Percentiles rank a stretch among this genome's conserved stretches.
These are phyloP conservation scores for Eucalyptus erythrocorys DNA, from an alignment of 345 rosid species.

Conservation along the genomic window DNA sequence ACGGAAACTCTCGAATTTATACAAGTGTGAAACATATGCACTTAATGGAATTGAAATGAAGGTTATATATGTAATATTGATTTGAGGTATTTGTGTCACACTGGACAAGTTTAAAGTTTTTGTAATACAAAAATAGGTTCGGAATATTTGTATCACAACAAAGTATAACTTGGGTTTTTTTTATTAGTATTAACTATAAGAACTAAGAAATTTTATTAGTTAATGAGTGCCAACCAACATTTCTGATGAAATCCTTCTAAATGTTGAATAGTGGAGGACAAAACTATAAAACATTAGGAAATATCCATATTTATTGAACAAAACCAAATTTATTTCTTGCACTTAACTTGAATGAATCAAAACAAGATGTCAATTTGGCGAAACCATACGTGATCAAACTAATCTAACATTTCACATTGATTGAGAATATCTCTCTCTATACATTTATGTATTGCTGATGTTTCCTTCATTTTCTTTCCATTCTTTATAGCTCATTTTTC, in stretches of 20 bases:
- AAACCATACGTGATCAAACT: not conserved
- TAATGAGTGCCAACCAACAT: not conserved
- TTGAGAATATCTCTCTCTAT: not conserved
- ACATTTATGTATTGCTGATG: not conserved
- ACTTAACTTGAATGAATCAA: not conserved
- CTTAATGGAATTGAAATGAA: fast-evolving
- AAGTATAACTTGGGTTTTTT: not conserved
- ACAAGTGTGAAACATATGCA: too few relatives aligned
- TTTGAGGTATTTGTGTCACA: not conserved
- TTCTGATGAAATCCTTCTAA: not conserved
- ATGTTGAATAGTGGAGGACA: not conserved
- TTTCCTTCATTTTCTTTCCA: not conserved
- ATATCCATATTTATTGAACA: not conserved
- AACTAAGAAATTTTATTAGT: not conserved
- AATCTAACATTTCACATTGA: not conserved
- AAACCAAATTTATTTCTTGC: not conserved
- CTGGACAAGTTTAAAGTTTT: fast-evolving
- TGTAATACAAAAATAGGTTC: not conserved
- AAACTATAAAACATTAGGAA: not conserved
- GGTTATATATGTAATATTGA: too few relatives aligned
- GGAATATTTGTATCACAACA: not conserved
- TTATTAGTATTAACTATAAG: too few relatives aligned
- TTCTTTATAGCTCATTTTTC: not conserved
- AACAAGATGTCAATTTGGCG: not conserved
- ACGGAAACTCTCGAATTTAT: too few relatives aligned